These are phyloP conservation scores for Chaetomium sp. DNA, from an alignment of 2,329 filamentous ascomycete species.

Conservation along the genomic window DNA sequence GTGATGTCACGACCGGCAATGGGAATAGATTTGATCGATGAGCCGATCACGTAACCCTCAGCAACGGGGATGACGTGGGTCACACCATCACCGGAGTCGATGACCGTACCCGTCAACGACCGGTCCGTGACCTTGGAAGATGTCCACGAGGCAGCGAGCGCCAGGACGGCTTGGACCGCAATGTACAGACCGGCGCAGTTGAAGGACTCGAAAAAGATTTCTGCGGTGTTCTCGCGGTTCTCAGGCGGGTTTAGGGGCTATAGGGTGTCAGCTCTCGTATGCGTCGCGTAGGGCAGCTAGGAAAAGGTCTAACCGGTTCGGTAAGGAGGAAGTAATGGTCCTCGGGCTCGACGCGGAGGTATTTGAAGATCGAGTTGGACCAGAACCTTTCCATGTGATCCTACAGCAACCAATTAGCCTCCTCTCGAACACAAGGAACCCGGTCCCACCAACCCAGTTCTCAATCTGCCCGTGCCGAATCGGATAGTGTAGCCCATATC, in stretches of 20 bases:
- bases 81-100: conserved; percentile 97
- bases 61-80: conserved; percentile 98
- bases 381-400: conserved; percentile 99
- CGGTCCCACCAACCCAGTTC: conserved; percentile 69
- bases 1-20: conserved; percentile 98
- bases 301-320: conserved; percentile 61
- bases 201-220: conserved; percentile 99
- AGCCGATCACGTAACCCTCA: conserved; percentile 97
- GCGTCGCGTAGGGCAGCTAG: not conserved
- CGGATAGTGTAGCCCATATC: conserved; percentile 94
- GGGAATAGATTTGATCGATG: conserved; percentile 97
- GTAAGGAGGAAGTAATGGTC: conserved; percentile 98
- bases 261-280: conserved; percentile 11
- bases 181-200: conserved; percentile 99
- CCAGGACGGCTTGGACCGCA: conserved; percentile 93
- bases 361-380: conserved; percentile 99
- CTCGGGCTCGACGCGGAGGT: conserved; percentile 93
- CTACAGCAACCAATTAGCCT: conserved; percentile 36
- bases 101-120: conserved; percentile 93
- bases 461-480: conserved; percentile 98
- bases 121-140: conserved; percentile 96
- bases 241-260: conserved; percentile 96
- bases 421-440: not conserved
- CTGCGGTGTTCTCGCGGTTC: conserved; percentile 97
- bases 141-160: conserved; percentile 95